phyloP scores from a whole-genome alignment of 176 grass and related monocot species.

The Zoysia pacifica region DNA sequence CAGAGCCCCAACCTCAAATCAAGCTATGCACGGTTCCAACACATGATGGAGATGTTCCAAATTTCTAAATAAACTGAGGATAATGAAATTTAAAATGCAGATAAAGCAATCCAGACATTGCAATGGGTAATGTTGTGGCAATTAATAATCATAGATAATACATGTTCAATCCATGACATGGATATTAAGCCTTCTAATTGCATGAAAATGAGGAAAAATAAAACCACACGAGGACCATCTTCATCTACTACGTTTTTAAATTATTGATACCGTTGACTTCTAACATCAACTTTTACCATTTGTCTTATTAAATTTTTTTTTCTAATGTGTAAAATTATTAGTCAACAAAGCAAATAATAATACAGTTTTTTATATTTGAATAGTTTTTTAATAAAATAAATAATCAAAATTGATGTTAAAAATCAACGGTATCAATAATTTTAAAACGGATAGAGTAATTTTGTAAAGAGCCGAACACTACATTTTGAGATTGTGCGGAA shows the following conservation, averaged over 20 bases:
- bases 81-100: not conserved
- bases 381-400: no score
- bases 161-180: not conserved
- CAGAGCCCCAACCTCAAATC: no score
- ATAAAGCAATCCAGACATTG: not conserved
- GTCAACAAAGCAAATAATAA: no score
- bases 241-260: no score
- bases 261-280: no score
- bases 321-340: no score
- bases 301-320: no score
- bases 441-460: no score
- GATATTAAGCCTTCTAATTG: not conserved
- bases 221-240: not conserved
- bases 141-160: not conserved
- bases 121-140: not conserved
- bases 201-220: not conserved
- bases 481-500: not conserved
- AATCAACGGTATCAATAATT: no score
- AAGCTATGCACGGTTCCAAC: not conserved
- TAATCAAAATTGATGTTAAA: no score
- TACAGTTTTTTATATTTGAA: no score
- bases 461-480: not conserved
- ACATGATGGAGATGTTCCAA: not conserved
- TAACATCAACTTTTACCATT: no score
- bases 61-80: not conserved